Evolutionary conservation across 768 basidiomycete genomes (phyloP), one percentile per base, ranked within the genome.

Genomic region (Trametes sanguinea): DNA sequence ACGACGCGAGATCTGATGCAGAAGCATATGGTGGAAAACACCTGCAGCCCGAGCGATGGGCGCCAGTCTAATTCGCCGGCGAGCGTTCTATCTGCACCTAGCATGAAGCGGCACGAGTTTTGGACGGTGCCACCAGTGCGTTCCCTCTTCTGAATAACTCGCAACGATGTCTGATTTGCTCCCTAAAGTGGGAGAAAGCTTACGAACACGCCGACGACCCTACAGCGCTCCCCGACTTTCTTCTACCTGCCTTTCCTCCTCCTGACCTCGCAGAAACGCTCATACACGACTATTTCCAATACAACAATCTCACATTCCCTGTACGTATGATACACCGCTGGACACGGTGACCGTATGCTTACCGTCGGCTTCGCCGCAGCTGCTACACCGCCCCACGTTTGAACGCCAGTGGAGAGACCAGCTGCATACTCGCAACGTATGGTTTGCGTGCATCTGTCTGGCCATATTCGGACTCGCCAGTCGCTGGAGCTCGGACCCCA

Each of bases 251-350:
- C 2, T 87, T 90, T 51, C 94, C 92, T 42, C 83, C 90, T 0
- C 68, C 73, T 14, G 86, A 88, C 60, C 82, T 94, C 16, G 81
- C 81, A 7, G 68, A 73, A 32, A 70, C 66, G 16, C 78, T 97
- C 33, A 83, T 95, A 65, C 75, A 83, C 42, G 76, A 87, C 32
- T 94, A 85, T 71, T 96, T 96, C 67, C 65, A 74, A 2, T 78
- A 86, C 61, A 72, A 80, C 52, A 89, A 93, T 68, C 68, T 71
- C 32, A 76, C 83, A 39, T 78, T 85, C 57, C 90, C 91, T 6
- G 63, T 60, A 52, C n/a, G 56, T 42, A 37, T 37, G 6, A 11
- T 6, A 6, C 35, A 11, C 39, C 33, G n/a, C 17, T 16, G 17
- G 40, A 48, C 29, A 47, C 42, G 32, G 6, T 51, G 11, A 29